Base-by-base conservation (phyloP, 495 filamentous ascomycete species). In the Diplogelasinospora grovesii region DNA sequence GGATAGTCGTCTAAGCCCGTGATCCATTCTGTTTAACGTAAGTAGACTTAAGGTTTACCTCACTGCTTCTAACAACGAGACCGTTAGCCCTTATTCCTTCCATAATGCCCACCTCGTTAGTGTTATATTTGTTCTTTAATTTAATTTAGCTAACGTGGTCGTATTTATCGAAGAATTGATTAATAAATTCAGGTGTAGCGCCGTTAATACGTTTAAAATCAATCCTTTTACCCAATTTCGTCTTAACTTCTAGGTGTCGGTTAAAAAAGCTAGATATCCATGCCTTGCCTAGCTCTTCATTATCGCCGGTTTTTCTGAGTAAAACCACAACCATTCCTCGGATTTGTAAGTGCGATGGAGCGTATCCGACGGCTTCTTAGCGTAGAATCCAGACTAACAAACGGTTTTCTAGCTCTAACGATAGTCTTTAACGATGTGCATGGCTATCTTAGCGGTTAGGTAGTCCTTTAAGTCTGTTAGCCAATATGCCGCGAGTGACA, bases 51-150 rank as follows among this genome's bases (percentile, higher is more conserved):
- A 4, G 5, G 5, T 29, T 31, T 3, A 4, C 1, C 3, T 20
- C 8, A 20, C 11, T 13, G 24, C 20, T 18, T 14, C 45, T 26
- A 19, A 48, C 3, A 1, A 42, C 38, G 5, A 42, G 27, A 21
- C 45, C 45, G 27, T 48, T 48, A 2, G 0, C 3, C 11, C 45
- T 35, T 4, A 20, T 0, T 7, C 45, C 45, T 27, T 48, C 35
- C 7, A 39, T 28, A 4, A 48, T 38, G 10, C 45, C 39, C 8
- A 21, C 9, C 18, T 48, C 39, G 23, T 48, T 28, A 8, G 10
- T 20, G 33, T 48, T 43, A 16, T 29, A 43, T 7, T 22, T 18
- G 14, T 42, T 34, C 6, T 36, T 27, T 8, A 26, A 21, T 9
- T 8, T 5, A 8, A 48, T 48, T 21, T 22, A 34, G 39, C 5